Evolutionary conservation across 2,329 filamentous ascomycete species (phyloP), one percentile per base, ranked within the genome.

Genomic region (Aspergillus tanneri): DNA sequence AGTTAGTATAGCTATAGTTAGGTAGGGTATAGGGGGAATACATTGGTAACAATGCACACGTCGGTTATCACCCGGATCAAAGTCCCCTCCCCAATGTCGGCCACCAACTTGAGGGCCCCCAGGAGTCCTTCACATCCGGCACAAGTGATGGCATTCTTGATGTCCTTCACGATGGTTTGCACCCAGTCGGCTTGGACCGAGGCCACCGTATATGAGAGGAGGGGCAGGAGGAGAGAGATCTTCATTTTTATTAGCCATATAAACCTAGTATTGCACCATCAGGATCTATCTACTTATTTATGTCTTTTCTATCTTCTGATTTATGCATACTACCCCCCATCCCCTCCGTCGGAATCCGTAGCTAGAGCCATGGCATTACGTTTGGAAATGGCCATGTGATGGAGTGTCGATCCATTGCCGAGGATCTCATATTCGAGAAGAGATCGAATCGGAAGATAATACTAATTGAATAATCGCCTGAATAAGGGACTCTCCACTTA

Each of bases 61-160:
- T 62, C 64, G 10, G 61, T 68, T 16, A 73, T 57, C 1, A 67
- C 63, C 52, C 59, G 57, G 23, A 73, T 62, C 47, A 80, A 73
- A 7, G 67, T 58, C 10, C 59, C 49, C 28, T 79, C 72, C 3
- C 77, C 75, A 2, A 76, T 53, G 16, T 57, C 57, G 7, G 76
- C 71, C 19, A 77, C 57, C 2, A 68, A 67, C 53, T 79, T 76
- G 18, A 79, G 68, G 6, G 71, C 57, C 14, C 65, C 56, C 3
- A 77, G 58, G 10, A 75, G 56, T 53, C 66, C 65, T 58, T 69
- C 60, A 42, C 68, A 71, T 22, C 56, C 59, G 14, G 57, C 51
- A 47, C 68, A 71, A 50, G 57, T 60, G 9, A 63, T 57, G 6
- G 62, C 59, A 47, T 65, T 54, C 25, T 65, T 63, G 45, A 69